phyloP scores from a whole-genome alignment of 1,139 yeast species.

The Kluyveromyces sp. region DNA sequence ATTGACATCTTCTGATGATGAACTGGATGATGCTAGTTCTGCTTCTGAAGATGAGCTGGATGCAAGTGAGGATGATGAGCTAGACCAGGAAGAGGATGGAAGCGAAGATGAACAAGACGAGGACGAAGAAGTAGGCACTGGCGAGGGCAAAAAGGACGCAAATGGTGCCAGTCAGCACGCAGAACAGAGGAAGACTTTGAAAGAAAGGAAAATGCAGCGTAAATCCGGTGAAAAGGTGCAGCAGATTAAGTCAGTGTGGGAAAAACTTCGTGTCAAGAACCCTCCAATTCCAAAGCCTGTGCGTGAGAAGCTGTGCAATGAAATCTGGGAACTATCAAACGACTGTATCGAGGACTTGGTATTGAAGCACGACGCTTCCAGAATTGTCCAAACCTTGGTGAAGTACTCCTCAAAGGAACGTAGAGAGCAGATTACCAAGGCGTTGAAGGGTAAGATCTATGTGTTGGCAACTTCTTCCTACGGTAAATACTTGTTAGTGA shows the following conservation, averaged over 20 bases:
- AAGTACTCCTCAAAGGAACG: slow-evolving; percentile 79
- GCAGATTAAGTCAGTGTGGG: slow-evolving; percentile 85
- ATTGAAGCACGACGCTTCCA: slow-evolving; percentile 91
- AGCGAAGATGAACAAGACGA: slow-evolving; percentile 24
- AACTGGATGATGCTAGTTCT: slow-evolving; percentile 31
- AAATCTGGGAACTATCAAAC: slow-evolving; percentile 76
- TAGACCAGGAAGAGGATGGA: slow-evolving; percentile 20
- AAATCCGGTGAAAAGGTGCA: slow-evolving; percentile 82
- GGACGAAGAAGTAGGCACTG: slow-evolving; percentile 18
- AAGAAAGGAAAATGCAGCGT: slow-evolving; percentile 81
- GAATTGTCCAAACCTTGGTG: slow-evolving; percentile 90
- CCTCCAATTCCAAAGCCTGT: slow-evolving; percentile 75
- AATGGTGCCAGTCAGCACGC: slow-evolving; percentile 66
- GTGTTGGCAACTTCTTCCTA: slow-evolving; percentile 85
- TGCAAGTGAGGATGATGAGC: slow-evolving; percentile 26
- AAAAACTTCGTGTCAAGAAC: slow-evolving; percentile 75
- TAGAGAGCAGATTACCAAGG: slow-evolving; percentile 60
- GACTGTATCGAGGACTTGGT: slow-evolving; percentile 79
- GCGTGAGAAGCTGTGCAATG: slow-evolving; percentile 73
- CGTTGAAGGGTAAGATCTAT: slow-evolving; percentile 72
- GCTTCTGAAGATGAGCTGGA: slow-evolving; percentile 20
- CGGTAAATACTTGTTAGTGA: slow-evolving; percentile 85
- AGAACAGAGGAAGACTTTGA: slow-evolving; percentile 71
- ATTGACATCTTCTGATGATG: slow-evolving; percentile 26
- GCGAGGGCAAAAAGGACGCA: slow-evolving; percentile 26